phyloP scores from a whole-genome alignment of 306 rosid genomes.

The Trichosanthes cucumerina region DNA sequence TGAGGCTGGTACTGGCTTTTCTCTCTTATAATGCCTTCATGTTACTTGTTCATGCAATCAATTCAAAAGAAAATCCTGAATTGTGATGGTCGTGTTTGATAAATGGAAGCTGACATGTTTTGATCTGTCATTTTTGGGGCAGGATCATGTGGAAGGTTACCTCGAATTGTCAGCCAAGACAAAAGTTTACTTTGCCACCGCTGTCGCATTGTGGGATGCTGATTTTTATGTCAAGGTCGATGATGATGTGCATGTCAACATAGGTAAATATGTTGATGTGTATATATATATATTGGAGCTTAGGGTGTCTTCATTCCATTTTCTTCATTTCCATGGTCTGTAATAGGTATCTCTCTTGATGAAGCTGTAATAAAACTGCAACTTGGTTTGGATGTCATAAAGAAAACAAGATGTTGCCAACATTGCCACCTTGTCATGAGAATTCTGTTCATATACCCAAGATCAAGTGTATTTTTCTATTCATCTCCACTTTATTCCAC shows the following conservation, averaged over 20 bases:
- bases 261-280: constrained; percentile 24
- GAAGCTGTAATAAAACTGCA: not conserved
- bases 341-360: not conserved
- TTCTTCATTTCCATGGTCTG: too few species aligned
- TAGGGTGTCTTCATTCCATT: not conserved
- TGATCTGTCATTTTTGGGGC: constrained; percentile 4
- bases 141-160: constrained; percentile 58
- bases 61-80: not conserved
- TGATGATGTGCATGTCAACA: constrained; percentile 52
- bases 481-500: not conserved
- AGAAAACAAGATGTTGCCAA: not conserved
- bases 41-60: not conserved
- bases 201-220: constrained; percentile 45
- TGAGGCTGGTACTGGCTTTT: constrained; percentile 39
- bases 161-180: constrained; percentile 57
- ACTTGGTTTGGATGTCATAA: not conserved
- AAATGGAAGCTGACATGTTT: not conserved
- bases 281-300: not conserved
- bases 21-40: not conserved
- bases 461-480: not conserved
- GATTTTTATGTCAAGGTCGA: constrained; percentile 52
- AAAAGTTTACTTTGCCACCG: constrained; percentile 38
- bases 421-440: not conserved
- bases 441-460: not conserved
- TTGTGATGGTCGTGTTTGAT: not conserved